Conservation (phyloP, 352 stramenopile genomes). For the Paralagenidium karlingii region DNA sequence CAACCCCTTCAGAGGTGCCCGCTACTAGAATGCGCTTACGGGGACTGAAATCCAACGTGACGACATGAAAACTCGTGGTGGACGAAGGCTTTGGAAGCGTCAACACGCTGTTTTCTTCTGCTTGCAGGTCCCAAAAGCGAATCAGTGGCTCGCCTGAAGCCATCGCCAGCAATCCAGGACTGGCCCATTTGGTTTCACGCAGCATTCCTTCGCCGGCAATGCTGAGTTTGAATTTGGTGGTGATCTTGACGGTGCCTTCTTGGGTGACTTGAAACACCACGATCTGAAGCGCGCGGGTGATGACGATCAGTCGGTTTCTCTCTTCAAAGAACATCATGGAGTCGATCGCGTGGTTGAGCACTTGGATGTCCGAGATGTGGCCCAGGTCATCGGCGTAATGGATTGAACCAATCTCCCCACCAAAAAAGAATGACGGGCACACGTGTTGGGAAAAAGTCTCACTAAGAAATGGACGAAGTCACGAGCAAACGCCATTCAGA, state of each 20-base stretch:
- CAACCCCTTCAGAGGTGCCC: constrained; percentile 68
- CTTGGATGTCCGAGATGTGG: constrained; percentile 85
- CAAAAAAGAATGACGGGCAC: constrained; percentile 88
- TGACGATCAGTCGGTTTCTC: constrained; percentile 72
- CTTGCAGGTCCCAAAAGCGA: constrained; percentile 86
- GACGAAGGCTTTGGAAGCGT: constrained; percentile 42
- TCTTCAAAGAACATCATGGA: constrained; percentile 85
- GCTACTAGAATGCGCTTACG: constrained; percentile 78
- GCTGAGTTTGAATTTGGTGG: constrained; percentile 84
- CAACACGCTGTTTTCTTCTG: constrained; percentile 88
- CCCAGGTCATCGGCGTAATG: constrained; percentile 89
- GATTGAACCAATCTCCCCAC: constrained; percentile 81
- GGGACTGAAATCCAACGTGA: constrained; percentile 82
- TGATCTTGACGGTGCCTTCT: constrained; percentile 75
- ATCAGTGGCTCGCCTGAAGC: constrained; percentile 82
- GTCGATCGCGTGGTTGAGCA: constrained; percentile 78
- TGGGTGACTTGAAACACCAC: constrained; percentile 81
- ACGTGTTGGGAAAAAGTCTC: constrained; percentile 33
- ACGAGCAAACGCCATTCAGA: constrained; percentile 2
- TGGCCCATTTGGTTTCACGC: constrained; percentile 79
- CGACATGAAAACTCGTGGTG: constrained; percentile 45
- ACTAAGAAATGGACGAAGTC: constrained; percentile 6
- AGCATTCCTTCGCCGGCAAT: constrained; percentile 73
- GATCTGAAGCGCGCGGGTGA: constrained; percentile 83
- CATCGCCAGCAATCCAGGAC: constrained; percentile 81